phyloP scores from a whole-genome alignment of 805 yeast species.

The Monosporozyma aerobia region DNA sequence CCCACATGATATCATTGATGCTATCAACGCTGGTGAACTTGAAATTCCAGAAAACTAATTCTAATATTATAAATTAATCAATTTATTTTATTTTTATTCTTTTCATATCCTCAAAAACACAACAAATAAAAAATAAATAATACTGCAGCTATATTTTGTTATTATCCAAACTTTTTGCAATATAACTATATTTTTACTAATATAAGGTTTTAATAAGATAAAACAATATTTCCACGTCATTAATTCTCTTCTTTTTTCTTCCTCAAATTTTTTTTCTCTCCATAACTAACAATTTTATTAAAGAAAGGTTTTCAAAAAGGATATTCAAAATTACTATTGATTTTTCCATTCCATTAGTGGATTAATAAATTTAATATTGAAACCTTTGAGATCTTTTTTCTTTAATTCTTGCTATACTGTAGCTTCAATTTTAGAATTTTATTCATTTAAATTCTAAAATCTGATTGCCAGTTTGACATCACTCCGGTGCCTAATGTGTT shows the following conservation, averaged over 20 bases:
- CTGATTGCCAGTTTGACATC: conserved; percentile 10
- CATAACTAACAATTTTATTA: background rate
- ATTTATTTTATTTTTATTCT: background rate
- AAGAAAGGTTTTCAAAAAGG: background rate
- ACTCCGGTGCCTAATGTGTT: conserved; percentile 14
- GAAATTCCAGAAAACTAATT: conserved; percentile 43
- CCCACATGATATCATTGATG: conserved; percentile 98
- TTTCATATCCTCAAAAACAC: background rate
- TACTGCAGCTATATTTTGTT: background rate
- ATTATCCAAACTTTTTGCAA: conserved; percentile 1
- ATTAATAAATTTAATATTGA: background rate
- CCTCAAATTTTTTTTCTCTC: background rate
- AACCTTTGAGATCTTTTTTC: background rate
- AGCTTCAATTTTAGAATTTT: background rate
- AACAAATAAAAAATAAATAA: background rate
- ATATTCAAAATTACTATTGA: background rate
- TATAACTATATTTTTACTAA: conserved; percentile 6
- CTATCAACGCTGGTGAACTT: conserved; percentile 96
- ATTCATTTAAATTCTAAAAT: background rate
- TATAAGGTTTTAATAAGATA: conserved; percentile 9
- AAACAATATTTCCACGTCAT: conserved; percentile 6
- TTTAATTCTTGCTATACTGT: background rate
- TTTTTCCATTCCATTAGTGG: background rate
- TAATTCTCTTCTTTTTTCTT: conserved; percentile 3
- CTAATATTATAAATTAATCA: conserved; percentile 3